Conservation (phyloP, 257 asterid genomes). For the Solanum microdontum region DNA sequence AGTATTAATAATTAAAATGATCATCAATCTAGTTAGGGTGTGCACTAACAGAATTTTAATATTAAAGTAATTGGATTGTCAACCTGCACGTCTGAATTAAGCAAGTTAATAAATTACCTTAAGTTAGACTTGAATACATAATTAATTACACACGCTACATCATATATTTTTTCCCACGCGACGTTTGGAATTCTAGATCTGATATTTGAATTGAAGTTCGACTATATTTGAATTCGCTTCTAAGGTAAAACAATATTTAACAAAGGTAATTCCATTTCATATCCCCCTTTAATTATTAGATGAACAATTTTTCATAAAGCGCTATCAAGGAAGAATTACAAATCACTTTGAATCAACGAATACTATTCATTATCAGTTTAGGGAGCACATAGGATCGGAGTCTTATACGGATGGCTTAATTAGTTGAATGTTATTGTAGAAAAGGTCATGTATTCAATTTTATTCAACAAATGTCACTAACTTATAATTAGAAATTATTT, state of each 20-base stretch:
- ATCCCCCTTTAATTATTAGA: not conserved
- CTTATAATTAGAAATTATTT: not conserved
- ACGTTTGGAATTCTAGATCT: rapidly evolving
- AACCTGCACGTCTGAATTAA: not conserved
- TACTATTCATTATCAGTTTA: not conserved
- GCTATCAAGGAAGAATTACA: not conserved
- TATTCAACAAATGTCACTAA: not conserved
- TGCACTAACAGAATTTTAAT: not conserved
- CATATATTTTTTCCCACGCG: not conserved
- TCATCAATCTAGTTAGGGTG: not conserved
- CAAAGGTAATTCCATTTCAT: not conserved
- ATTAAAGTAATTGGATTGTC: not conserved
- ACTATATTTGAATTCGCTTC: not conserved
- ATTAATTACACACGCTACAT: not conserved
- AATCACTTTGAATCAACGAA: not conserved
- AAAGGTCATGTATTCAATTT: not conserved
- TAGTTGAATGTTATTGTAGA: not conserved
- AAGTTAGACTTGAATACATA: not conserved
- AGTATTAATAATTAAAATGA: not conserved
- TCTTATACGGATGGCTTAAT: not conserved
- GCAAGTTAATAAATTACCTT: not conserved
- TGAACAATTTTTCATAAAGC: not conserved
- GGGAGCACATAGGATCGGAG: not conserved
- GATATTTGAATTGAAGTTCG: too few species aligned
- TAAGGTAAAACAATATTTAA: too few species aligned